Evolutionary conservation across 208 protist species (phyloP).

Genomic region (Wallacemonas sp.): DNA sequence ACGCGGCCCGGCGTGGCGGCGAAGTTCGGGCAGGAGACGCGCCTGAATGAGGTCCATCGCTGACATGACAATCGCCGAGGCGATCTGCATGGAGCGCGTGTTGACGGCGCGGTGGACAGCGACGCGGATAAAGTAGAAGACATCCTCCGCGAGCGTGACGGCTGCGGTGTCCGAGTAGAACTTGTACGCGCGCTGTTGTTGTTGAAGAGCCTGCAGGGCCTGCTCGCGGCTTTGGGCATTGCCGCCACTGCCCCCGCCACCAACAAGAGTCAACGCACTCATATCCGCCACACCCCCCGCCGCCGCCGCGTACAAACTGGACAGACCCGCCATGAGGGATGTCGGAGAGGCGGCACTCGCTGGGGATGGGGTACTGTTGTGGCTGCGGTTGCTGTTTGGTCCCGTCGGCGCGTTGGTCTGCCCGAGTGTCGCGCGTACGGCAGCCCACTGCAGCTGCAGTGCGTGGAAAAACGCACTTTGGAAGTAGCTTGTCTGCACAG

Average conservation of each 20-base stretch:
- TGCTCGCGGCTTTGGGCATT: neutral
- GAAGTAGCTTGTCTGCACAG: constrained; percentile 80
- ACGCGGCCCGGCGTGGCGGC: constrained; percentile 29
- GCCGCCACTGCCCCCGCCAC: constrained; percentile 11
- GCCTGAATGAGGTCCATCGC: constrained; percentile 60
- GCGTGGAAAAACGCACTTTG: constrained; percentile 73
- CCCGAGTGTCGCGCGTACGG: constrained; percentile 27
- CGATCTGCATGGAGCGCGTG: constrained; percentile 83
- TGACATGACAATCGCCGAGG: constrained; percentile 75
- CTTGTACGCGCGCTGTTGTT: constrained; percentile 23
- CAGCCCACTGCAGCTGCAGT: constrained; percentile 59
- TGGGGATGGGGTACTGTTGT: neutral
- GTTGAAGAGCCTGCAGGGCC: constrained; percentile 5
- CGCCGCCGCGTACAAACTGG: constrained; percentile 57
- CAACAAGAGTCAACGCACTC: constrained; percentile 23
- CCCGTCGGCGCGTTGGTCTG: neutral
- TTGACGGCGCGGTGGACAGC: constrained; percentile 76
- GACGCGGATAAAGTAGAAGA: constrained; percentile 87
- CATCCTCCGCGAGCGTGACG: constrained; percentile 75
- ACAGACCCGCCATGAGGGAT: constrained; percentile 63
- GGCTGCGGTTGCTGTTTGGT: neutral
- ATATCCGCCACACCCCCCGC: constrained; percentile 30
- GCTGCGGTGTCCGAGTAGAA: constrained; percentile 39
- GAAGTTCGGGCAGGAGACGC: constrained; percentile 50
- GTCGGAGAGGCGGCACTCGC: constrained; percentile 31